Evolutionary conservation across 345 rosid species (phyloP).

Genomic region (Eucalyptus viminalis): DNA sequence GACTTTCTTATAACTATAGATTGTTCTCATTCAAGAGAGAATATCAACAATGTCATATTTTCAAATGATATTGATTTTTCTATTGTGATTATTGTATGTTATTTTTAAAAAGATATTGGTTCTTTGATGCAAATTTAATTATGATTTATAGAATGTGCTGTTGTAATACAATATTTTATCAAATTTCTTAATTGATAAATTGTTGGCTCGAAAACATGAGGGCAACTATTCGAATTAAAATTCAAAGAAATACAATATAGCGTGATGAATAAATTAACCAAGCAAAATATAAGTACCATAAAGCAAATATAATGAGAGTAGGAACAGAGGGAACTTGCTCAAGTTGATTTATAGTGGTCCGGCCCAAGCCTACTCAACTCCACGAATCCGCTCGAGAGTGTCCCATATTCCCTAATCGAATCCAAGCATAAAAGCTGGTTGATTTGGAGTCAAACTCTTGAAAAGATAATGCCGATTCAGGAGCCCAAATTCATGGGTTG

Average conservation of each 20-base stretch:
- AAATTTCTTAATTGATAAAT: too few relatives aligned
- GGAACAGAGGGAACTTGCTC: background rate
- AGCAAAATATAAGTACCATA: background rate
- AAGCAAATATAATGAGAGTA: background rate
- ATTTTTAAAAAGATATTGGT: background rate
- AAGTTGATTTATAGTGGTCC: background rate
- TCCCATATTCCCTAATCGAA: background rate
- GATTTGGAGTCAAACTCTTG: too few relatives aligned
- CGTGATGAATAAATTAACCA: background rate
- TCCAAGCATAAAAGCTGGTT: background rate
- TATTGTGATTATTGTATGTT: background rate
- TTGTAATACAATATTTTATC: too few relatives aligned
- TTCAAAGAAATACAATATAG: background rate
- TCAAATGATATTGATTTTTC: background rate
- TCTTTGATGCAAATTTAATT: background rate
- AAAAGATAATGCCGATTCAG: too few relatives aligned
- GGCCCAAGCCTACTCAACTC: background rate
- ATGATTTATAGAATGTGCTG: background rate
- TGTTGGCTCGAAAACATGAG: background rate
- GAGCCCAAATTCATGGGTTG: too few relatives aligned
- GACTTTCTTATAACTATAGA: background rate
- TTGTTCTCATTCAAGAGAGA: background rate
- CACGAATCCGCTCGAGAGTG: background rate
- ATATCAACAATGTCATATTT: background rate
- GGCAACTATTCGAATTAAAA: background rate